Conservation (phyloP, 768 basidiomycete genomes). For the Macrocybe gigantea region DNA sequence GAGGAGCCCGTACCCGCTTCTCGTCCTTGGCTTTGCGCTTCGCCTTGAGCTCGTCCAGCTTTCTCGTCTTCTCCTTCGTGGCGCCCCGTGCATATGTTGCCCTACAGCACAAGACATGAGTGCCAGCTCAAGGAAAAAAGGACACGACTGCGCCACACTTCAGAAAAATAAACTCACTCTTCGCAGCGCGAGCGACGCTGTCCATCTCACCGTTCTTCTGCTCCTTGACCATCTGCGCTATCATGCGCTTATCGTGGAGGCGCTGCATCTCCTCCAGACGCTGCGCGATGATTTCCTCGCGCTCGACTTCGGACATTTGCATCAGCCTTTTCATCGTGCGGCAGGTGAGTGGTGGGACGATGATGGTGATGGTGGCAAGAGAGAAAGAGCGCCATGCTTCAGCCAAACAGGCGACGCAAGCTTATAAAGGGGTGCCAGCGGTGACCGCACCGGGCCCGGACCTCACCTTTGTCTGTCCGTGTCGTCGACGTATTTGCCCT, state of each 20-base stretch:
- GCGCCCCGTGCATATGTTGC: slow-evolving; percentile 67
- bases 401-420: slow-evolving; percentile 17
- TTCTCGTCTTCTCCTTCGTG: slow-evolving; percentile 75
- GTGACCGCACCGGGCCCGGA: slow-evolving; percentile 1
- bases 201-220: slow-evolving; percentile 52
- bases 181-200: slow-evolving; percentile 65
- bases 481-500: slow-evolving; percentile 87
- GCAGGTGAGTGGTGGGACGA: slow-evolving; percentile 7
- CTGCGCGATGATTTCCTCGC: slow-evolving; percentile 79
- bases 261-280: slow-evolving; percentile 79
- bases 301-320: slow-evolving; percentile 78
- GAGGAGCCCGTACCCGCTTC: slow-evolving; percentile 55
- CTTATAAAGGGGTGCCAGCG: slow-evolving; percentile 12
- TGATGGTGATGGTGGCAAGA: slow-evolving; percentile 7
- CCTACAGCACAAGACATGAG: slow-evolving; percentile 31
- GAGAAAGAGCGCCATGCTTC: slow-evolving; percentile 15
- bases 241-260: slow-evolving; percentile 59
- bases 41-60: slow-evolving; percentile 82
- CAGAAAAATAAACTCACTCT: slow-evolving; percentile 45
- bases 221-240: slow-evolving; percentile 70
- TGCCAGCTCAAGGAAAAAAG: slow-evolving; percentile 4
- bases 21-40: slow-evolving; percentile 86
- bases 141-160: background rate
- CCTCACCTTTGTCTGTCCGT: slow-evolving; percentile 75
- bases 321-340: slow-evolving; percentile 50